These are phyloP conservation scores for Liquidambar formosana DNA, from an alignment of 164 flowering plant species.

Conservation along the genomic window DNA sequence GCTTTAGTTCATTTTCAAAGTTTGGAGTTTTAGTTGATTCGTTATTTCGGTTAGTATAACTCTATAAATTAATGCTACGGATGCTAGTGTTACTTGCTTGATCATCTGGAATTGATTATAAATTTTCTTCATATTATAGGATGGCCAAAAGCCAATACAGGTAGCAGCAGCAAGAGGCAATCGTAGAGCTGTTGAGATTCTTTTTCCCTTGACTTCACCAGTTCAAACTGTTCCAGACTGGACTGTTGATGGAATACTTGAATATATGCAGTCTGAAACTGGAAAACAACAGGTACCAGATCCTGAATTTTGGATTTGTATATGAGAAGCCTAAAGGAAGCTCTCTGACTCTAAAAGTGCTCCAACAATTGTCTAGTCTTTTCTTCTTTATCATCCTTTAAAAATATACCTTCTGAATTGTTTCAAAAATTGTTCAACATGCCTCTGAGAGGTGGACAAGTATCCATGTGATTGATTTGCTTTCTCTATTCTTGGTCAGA, in stretches of 20 bases:
- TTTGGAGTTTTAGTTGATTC: background rate
- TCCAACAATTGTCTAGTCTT: background rate
- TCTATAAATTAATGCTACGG: too few relatives aligned
- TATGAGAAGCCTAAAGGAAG: too few relatives aligned
- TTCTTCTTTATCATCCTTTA: background rate
- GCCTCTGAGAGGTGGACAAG: background rate
- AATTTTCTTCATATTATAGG: constrained; percentile 41
- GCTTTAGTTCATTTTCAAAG: background rate
- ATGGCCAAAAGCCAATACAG: constrained; percentile 81
- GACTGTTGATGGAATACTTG: constrained; percentile 80
- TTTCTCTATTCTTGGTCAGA: background rate
- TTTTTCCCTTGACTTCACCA: constrained; percentile 67
- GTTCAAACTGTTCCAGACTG: constrained; percentile 52
- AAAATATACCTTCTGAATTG: background rate
- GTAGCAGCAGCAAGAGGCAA: constrained; percentile 83
- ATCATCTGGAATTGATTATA: background rate
- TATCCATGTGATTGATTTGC: background rate
- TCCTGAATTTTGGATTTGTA: too few relatives aligned
- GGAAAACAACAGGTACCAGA: constrained; percentile 58
- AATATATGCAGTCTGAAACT: constrained; percentile 60
- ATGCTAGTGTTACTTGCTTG: background rate
- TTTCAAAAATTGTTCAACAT: background rate
- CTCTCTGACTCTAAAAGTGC: too few relatives aligned
- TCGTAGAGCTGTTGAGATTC: constrained; percentile 67
- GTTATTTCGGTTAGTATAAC: too few relatives aligned